These are phyloP conservation scores for Ogataea minuta DNA, from an alignment of 805 yeast species.

Conservation along the genomic window DNA sequence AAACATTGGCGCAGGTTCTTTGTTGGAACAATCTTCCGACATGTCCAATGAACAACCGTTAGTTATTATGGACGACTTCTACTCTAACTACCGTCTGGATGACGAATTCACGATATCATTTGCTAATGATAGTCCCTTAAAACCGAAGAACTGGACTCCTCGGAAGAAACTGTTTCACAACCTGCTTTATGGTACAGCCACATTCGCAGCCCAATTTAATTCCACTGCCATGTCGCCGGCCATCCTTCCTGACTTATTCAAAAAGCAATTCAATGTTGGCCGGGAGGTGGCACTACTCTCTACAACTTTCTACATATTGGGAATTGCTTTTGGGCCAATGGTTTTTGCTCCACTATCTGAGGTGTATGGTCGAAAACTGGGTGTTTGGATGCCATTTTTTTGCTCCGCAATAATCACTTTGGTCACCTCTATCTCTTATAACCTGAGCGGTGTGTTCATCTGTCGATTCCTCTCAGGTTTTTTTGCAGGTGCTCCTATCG, in stretches of 20 bases:
- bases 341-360: conserved; percentile 63
- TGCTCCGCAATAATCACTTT: conserved; percentile 42
- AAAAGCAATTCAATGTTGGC: conserved; percentile 39
- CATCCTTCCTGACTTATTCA: conserved; percentile 27
- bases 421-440: conserved; percentile 50
- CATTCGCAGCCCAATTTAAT: conserved; percentile 47
- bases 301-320: conserved; percentile 59
- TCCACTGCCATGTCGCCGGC: conserved; percentile 49
- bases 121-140: no score
- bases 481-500: conserved; percentile 59
- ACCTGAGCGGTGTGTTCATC: conserved; percentile 49
- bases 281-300: conserved; percentile 48
- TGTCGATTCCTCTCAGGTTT: conserved; percentile 59
- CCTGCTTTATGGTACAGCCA: conserved; percentile 37
- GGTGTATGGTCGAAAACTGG: conserved; percentile 41
- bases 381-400: conserved; percentile 43
- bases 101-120: no score
- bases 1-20: no score
- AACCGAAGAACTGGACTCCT: conserved; percentile 38
- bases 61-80: no score
- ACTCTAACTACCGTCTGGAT: no score
- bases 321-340: conserved; percentile 67
- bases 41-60: no score
- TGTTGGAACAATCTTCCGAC: no score
- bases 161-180: conserved; percentile 39